Percentiles rank a stretch among this genome's conserved stretches.
These are phyloP conservation scores for Podila verticillata DNA, from an alignment of 192 early-diverging fungal genomes.

Conservation along the genomic window DNA sequence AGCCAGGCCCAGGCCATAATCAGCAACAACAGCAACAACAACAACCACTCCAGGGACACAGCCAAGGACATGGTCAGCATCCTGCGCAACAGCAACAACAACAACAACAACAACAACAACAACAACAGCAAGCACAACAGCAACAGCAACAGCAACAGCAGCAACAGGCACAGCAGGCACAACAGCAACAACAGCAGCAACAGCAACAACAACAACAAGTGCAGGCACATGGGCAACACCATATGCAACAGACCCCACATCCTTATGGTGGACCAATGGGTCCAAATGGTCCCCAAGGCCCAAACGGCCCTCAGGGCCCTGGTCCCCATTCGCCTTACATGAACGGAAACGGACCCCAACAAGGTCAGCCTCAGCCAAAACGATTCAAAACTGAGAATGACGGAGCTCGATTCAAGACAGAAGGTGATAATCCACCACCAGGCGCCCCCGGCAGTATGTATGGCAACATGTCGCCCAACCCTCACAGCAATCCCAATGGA, in stretches of 20 bases:
- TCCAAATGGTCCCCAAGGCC: slow-evolving; percentile 38
- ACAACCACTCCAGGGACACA: slow-evolving; percentile 5
- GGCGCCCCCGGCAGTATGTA: slow-evolving; percentile 42
- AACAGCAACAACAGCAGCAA: slow-evolving; percentile 33
- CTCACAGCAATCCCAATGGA: slow-evolving; percentile 56
- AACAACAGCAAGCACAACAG: slow-evolving; percentile 1
- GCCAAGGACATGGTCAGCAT: no score
- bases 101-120: slow-evolving; percentile 22
- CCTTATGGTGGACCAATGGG: slow-evolving; percentile 47
- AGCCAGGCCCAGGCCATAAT: not conserved
- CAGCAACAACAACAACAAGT: slow-evolving; percentile 28
- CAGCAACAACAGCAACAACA: slow-evolving; percentile 23
- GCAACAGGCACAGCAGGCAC: not conserved
- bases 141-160: slow-evolving; percentile 18
- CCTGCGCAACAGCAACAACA: slow-evolving; percentile 5
- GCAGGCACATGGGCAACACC: slow-evolving; percentile 28
- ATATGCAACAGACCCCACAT: slow-evolving; percentile 16
- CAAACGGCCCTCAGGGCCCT: slow-evolving; percentile 23
- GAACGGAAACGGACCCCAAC: slow-evolving; percentile 47
- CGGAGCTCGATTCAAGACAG: slow-evolving; percentile 37
- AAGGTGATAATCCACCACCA: slow-evolving; percentile 43
- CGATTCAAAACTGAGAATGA: slow-evolving; percentile 45
- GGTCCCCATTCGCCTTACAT: slow-evolving; percentile 52
- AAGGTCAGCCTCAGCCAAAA: slow-evolving; percentile 53
- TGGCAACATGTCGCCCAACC: slow-evolving; percentile 52